Conservation (phyloP, 306 rosid genomes). For the Oxytropis ochrocephala region DNA sequence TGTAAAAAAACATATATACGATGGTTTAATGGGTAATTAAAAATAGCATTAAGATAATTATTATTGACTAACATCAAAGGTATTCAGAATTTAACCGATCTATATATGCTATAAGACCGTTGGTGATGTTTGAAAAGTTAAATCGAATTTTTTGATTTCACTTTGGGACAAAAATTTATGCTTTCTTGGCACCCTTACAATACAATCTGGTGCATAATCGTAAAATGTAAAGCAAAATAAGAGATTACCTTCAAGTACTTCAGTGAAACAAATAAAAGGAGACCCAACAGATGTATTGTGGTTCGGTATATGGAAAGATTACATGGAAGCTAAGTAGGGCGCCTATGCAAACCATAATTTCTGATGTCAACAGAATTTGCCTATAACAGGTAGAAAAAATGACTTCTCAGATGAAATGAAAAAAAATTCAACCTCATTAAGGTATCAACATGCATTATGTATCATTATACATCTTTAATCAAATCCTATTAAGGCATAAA, state of each 20-base stretch:
- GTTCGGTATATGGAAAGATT: slow-evolving; percentile 55
- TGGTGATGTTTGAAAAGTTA: neutral
- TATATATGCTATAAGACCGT: neutral
- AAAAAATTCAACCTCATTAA: neutral
- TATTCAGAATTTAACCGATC: neutral
- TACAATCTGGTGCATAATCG: neutral
- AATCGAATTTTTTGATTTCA: neutral
- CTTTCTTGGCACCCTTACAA: neutral
- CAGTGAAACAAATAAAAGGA: slow-evolving; percentile 93
- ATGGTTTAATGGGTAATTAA: neutral
- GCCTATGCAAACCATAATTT: slow-evolving; percentile 69
- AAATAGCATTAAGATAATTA: neutral
- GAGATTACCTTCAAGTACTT: slow-evolving; percentile 94
- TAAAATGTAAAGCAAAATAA: slow-evolving; percentile 12
- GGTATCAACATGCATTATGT: neutral
- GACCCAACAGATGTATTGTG: slow-evolving; percentile 85
- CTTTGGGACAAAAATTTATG: neutral
- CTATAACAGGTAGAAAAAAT: slow-evolving; percentile 34
- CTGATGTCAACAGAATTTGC: slow-evolving; percentile 86
- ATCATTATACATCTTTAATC: neutral
- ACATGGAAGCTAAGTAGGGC: slow-evolving; percentile 68
- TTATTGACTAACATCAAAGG: neutral
- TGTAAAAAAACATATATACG: neutral
- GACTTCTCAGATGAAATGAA: neutral
- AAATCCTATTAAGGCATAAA: slow-evolving; percentile 10